These are phyloP conservation scores for Phytopythium sindhum DNA, from an alignment of 352 stramenopile species.

Conservation along the genomic window DNA sequence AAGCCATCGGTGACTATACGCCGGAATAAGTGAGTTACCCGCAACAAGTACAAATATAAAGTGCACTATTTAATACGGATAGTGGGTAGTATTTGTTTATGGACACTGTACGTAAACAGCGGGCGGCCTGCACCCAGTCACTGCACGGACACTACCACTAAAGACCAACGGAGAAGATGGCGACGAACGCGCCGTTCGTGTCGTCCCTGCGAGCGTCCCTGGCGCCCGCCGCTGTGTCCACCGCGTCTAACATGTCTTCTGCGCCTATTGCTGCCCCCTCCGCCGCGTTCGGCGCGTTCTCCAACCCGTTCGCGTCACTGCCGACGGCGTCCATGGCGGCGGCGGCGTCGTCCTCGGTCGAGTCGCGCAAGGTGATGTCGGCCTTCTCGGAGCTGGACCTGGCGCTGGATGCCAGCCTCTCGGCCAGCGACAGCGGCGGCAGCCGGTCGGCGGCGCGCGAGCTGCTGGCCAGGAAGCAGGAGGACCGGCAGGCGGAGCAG, in stretches of 20 bases:
- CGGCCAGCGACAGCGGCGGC: constrained; percentile 10
- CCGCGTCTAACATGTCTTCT: not conserved
- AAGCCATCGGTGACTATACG: not conserved
- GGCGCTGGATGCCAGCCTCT: constrained; percentile 27
- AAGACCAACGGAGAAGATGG: constrained; percentile 9
- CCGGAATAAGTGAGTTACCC: not conserved
- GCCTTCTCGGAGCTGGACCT: constrained; percentile 58
- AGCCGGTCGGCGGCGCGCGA: constrained; percentile 39
- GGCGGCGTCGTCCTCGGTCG: constrained; percentile 1
- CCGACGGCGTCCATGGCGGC: constrained; percentile 4
- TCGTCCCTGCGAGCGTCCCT: constrained; percentile 39
- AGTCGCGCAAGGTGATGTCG: constrained; percentile 27
- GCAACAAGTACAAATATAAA: not conserved
- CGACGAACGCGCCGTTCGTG: constrained; percentile 28
- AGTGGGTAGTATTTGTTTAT: not conserved
- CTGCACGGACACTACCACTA: not conserved
- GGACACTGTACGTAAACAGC: not conserved
- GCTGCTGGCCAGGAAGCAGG: constrained; percentile 45
- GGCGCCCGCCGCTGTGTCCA: constrained; percentile 1
- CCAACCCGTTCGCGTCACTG: constrained; percentile 21
- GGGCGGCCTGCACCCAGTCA: not conserved
- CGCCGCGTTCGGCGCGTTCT: not conserved
- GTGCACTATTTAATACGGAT: not conserved
- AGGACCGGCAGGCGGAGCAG: constrained; percentile 37
- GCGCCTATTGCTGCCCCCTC: not conserved